phyloP scores from a whole-genome alignment of 1,139 yeast genomes.

The Saccharomycopsis hybrid region DNA sequence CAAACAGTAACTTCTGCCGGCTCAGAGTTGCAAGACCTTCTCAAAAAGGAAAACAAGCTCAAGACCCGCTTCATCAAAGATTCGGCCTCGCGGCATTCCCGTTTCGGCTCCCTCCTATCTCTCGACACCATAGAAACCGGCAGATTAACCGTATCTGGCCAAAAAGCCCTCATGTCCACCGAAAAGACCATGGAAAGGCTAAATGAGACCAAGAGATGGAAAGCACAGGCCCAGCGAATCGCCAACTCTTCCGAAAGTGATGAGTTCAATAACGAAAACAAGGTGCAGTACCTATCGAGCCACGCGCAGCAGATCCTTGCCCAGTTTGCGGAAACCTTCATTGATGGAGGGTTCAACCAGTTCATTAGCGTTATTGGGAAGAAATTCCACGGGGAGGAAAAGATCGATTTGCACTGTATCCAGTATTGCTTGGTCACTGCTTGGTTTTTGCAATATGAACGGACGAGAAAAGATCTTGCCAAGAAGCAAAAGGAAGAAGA shows the following conservation, averaged over 20 bases:
- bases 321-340: conserved; percentile 49
- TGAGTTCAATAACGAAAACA: conserved; percentile 3
- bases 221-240: conserved; percentile 26
- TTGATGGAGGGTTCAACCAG: conserved; percentile 72
- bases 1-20: conserved; percentile 20
- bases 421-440: conserved; percentile 58
- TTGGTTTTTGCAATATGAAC: conserved; percentile 59
- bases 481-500: conserved; percentile 11
- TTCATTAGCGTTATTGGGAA: conserved; percentile 49
- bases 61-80: conserved; percentile 45
- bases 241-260: conserved; percentile 19
- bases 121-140: conserved; percentile 52
- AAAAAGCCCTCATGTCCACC: conserved; percentile 50
- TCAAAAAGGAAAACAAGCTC: conserved; percentile 51
- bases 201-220: conserved; percentile 68
- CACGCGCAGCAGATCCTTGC: conserved; percentile 33
- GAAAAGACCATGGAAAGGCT: conserved; percentile 47
- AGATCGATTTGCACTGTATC: conserved; percentile 31
- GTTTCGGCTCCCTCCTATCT: conserved; percentile 83
- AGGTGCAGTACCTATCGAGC: conserved; percentile 27
- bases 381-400: conserved; percentile 40
- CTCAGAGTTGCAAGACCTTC: conserved; percentile 43
- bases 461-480: conserved; percentile 26
- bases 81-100: conserved; percentile 72
- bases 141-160: conserved; percentile 71